These are phyloP conservation scores for Yamadazyma songkhlaensis DNA, from an alignment of 1,139 yeast genomes.

Conservation along the genomic window DNA sequence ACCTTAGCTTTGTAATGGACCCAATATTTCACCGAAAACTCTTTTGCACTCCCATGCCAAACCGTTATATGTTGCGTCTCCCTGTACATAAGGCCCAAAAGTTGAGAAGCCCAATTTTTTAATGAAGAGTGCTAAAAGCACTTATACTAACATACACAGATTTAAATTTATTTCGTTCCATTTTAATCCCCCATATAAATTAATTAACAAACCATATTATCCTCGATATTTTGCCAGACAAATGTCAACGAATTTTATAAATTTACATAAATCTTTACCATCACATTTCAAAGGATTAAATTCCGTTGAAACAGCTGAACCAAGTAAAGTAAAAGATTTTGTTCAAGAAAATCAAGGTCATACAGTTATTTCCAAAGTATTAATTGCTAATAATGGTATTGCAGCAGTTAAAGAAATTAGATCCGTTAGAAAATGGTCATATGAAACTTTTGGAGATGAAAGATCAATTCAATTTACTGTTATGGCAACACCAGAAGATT, in stretches of 20 bases:
- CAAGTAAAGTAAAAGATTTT: constrained; percentile 74
- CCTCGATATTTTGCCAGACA: neutral
- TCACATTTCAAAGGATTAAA: constrained; percentile 78
- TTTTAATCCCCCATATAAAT: neutral
- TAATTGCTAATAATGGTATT: constrained; percentile 97
- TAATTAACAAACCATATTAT: neutral
- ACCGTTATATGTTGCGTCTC: neutral
- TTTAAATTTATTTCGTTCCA: neutral
- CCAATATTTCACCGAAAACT: too few relatives aligned
- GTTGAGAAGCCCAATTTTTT: constrained; percentile 2
- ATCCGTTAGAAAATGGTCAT: constrained; percentile 97
- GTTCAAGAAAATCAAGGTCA: constrained; percentile 89
- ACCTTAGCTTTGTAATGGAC: too few relatives aligned
- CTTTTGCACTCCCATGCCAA: too few relatives aligned
- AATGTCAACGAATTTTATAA: constrained; percentile 21
- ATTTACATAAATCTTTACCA: constrained; percentile 48
- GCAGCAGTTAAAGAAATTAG: constrained; percentile 98
- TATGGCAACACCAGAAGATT: constrained; percentile 99
- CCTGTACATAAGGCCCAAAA: neutral
- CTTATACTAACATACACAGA: constrained; percentile 2
- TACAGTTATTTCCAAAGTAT: constrained; percentile 83
- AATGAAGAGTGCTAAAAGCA: constrained; percentile 3
- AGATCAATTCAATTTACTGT: constrained; percentile 90
- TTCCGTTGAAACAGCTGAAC: constrained; percentile 69
- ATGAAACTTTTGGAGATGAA: constrained; percentile 95